A percentile compares a stretch with the other conserved stretches of the same genome.
phyloP scores from a whole-genome alignment of 1,284 basidiomycete genomes.

The Rhizoctonia solani region DNA sequence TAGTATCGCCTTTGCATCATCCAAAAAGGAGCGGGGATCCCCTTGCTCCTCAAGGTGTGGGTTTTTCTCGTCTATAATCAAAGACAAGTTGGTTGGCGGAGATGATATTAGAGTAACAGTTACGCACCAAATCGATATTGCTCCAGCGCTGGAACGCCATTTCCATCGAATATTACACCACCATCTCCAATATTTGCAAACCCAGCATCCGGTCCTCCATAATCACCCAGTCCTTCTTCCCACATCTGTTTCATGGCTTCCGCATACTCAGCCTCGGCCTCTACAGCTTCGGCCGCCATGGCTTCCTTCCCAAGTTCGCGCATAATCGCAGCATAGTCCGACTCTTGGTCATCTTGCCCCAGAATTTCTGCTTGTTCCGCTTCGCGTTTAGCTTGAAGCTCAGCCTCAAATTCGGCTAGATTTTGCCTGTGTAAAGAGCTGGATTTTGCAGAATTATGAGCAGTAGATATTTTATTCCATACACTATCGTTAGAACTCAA shows the following conservation, averaged over 20 bases:
- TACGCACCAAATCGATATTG: conserved; percentile 75
- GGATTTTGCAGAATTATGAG: neutral
- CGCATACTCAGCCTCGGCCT: conserved; percentile 63
- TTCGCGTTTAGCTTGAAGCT: conserved; percentile 32
- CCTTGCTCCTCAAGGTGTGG: conserved; percentile 63
- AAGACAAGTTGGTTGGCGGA: conserved; percentile 38
- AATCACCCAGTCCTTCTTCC: conserved; percentile 57
- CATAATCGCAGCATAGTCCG: conserved; percentile 84
- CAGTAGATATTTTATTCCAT: conserved; percentile 27
- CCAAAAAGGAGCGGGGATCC: conserved; percentile 59
- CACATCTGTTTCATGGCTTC: conserved; percentile 64
- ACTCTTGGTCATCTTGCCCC: conserved; percentile 57
- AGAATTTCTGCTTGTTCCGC: conserved; percentile 13
- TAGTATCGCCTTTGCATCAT: conserved; percentile 61
- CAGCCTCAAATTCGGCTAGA: conserved; percentile 25
- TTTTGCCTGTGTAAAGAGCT: conserved; percentile 17
- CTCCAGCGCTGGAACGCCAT: conserved; percentile 72
- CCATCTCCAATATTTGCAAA: conserved; percentile 47
- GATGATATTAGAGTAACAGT: conserved; percentile 34
- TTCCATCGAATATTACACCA: conserved; percentile 56
- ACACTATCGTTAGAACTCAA: conserved; percentile 19
- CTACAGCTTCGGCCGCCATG: conserved; percentile 43
- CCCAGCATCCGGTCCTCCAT: conserved; percentile 47
- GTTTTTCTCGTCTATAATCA: conserved; percentile 62
- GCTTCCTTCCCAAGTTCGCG: conserved; percentile 57